phyloP scores from a whole-genome alignment of 305 asterid genomes.

The Solanum hybrid region DNA sequence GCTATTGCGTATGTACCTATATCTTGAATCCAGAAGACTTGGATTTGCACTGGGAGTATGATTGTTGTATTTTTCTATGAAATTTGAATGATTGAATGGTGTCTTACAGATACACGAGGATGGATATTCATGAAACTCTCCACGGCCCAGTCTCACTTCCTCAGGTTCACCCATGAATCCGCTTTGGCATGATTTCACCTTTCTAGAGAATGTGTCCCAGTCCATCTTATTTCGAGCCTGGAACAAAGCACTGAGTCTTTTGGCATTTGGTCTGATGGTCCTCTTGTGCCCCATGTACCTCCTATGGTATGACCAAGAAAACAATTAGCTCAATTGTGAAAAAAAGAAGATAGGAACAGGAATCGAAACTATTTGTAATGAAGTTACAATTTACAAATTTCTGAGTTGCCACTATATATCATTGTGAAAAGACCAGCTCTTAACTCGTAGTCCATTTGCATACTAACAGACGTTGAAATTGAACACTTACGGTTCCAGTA shows the following conservation, averaged over 20 bases:
- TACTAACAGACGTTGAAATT: neutral
- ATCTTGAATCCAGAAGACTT: neutral
- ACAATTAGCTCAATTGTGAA: neutral
- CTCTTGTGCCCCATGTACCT: slow-evolving; percentile 95
- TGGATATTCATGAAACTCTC: slow-evolving; percentile 92
- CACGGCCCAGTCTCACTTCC: slow-evolving; percentile 86
- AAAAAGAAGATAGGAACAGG: neutral
- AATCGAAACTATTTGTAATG: neutral
- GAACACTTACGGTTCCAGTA: neutral
- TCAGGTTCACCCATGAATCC: slow-evolving; percentile 99
- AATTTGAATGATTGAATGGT: slow-evolving; percentile 34
- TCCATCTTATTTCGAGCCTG: slow-evolving; percentile 55
- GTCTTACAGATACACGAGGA: slow-evolving; percentile 81
- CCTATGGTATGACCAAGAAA: slow-evolving; percentile 28
- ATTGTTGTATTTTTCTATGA: neutral
- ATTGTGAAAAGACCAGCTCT: neutral
- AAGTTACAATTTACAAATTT: neutral
- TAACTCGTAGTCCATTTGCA: neutral
- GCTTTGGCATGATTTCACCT: slow-evolving; percentile 81
- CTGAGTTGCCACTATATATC: neutral
- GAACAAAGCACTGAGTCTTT: slow-evolving; percentile 73
- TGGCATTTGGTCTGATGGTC: slow-evolving; percentile 92
- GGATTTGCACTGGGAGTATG: neutral
- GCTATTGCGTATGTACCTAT: slow-evolving; percentile 11
- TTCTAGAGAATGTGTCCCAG: slow-evolving; percentile 78